These are phyloP conservation scores for Aspergillus sclerotiicarbonarius DNA, from an alignment of 495 filamentous ascomycete species.

Conservation along the genomic window DNA sequence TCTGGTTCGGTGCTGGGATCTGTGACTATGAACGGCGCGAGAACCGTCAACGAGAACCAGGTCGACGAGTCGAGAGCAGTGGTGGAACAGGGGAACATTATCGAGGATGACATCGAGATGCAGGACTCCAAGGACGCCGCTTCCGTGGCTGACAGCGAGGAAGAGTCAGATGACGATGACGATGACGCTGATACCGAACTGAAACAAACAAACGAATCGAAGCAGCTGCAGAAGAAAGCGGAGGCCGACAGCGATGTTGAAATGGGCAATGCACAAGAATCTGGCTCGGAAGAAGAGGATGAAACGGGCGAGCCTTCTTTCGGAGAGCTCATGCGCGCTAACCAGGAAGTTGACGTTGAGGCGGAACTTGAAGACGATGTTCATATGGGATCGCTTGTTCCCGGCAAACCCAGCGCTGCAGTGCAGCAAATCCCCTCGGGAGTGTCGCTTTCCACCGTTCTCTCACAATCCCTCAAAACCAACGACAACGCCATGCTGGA, in stretches of 20 bases:
- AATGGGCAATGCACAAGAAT: conserved; percentile 38
- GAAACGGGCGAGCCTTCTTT: conserved; percentile 71
- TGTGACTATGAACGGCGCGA: conserved; percentile 56
- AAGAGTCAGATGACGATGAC: conserved; percentile 39
- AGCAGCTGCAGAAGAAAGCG: conserved; percentile 27
- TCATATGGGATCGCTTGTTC: conserved; percentile 36
- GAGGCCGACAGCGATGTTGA: conserved; percentile 43
- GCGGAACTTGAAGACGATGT: conserved; percentile 48
- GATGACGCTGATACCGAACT: conserved; percentile 41
- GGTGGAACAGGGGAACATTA: conserved; percentile 49
- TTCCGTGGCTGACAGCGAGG: conserved; percentile 37
- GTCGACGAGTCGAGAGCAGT: conserved; percentile 75
- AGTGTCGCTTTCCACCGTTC: conserved; percentile 80
- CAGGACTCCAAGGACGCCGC: conserved; percentile 41
- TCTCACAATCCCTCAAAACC: conserved; percentile 88
- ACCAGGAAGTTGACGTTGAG: conserved; percentile 76
- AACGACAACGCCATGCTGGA: conserved; percentile 87
- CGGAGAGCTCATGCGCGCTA: conserved; percentile 77
- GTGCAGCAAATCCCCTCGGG: conserved; percentile 63
- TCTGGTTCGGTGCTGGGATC: conserved; percentile 40
- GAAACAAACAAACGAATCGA: conserved; percentile 36
- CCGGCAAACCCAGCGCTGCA: conserved; percentile 37
- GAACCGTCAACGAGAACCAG: conserved; percentile 54
- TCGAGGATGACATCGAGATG: conserved; percentile 51
- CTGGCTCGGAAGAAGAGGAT: conserved; percentile 44